Percentiles rank a stretch among this genome's conserved stretches.
Evolutionary conservation across 148 eudicot genomes (phyloP).

Genomic region (Fallopia convolvulus): DNA sequence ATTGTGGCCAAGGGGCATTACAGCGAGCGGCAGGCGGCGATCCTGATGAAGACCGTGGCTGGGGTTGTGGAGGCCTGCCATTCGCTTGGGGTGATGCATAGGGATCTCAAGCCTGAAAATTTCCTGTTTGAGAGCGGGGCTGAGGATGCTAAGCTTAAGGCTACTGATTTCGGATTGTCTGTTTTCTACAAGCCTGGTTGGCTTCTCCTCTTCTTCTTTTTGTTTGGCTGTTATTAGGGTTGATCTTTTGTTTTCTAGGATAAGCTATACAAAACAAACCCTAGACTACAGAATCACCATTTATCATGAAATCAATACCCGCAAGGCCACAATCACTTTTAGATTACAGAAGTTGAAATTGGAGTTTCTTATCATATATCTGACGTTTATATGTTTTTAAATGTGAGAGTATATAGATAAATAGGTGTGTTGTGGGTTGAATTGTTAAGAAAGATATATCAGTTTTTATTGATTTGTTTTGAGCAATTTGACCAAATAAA

Average conservation of each 20-base stretch:
- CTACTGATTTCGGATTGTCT: conserved; percentile 20
- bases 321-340: background rate
- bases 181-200: conserved; percentile 21
- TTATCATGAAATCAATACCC: background rate
- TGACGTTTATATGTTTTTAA: background rate
- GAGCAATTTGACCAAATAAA: background rate
- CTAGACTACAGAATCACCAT: background rate
- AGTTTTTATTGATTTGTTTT: background rate
- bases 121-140: conserved; percentile 17
- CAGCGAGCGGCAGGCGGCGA: conserved; percentile 21
- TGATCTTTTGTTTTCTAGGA: background rate
- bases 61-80: conserved; percentile 21
- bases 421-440: background rate
- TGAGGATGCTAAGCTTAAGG: conserved; percentile 21
- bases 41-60: conserved; percentile 18
- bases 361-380: background rate
- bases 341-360: background rate
- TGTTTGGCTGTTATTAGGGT: background rate
- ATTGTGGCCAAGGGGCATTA: conserved; percentile 28
- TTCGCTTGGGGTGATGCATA: conserved; percentile 19
- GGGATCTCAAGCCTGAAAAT: conserved; percentile 23
- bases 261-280: too few species aligned
- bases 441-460: background rate
- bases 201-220: background rate
- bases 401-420: background rate